Evolutionary conservation across 139 green algal species (phyloP).

Genomic region (Yamagishiella unicocca): DNA sequence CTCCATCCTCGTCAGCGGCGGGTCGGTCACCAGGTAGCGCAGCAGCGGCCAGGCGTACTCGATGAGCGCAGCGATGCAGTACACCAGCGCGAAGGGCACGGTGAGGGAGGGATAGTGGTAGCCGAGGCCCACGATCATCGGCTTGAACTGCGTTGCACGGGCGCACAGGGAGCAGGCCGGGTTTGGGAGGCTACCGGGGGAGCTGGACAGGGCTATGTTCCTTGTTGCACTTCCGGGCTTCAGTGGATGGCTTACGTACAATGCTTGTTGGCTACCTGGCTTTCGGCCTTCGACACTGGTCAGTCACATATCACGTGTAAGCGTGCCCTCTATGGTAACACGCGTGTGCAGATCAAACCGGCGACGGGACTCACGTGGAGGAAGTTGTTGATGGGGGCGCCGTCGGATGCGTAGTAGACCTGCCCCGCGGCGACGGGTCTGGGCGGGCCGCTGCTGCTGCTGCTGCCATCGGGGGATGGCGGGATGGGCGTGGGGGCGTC

Average conservation of each 20-base stretch:
- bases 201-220: too few species aligned
- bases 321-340: background rate
- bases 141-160: slow-evolving; percentile 38
- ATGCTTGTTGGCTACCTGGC: too few species aligned
- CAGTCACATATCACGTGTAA: too few species aligned
- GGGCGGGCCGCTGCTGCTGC: background rate
- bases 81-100: slow-evolving; percentile 33
- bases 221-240: too few species aligned
- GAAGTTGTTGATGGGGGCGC: slow-evolving; percentile 55
- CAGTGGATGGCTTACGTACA: too few species aligned
- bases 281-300: too few species aligned
- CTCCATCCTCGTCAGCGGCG: slow-evolving; percentile 41
- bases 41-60: slow-evolving; percentile 23
- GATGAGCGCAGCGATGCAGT: background rate
- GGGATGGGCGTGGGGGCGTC: background rate
- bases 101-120: slow-evolving; percentile 38
- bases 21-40: background rate
- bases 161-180: background rate
- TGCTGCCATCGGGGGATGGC: background rate
- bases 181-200: too few species aligned
- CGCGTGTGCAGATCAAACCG: background rate
- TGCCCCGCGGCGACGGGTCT: slow-evolving; percentile 30
- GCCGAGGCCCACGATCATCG: slow-evolving; percentile 43
- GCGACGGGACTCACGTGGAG: slow-evolving; percentile 7
- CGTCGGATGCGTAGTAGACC: slow-evolving; percentile 54